Percentiles rank a stretch among this genome's conserved stretches.
phyloP scores from a whole-genome alignment of 305 asterid genomes.

The Fraxinus latifolia region DNA sequence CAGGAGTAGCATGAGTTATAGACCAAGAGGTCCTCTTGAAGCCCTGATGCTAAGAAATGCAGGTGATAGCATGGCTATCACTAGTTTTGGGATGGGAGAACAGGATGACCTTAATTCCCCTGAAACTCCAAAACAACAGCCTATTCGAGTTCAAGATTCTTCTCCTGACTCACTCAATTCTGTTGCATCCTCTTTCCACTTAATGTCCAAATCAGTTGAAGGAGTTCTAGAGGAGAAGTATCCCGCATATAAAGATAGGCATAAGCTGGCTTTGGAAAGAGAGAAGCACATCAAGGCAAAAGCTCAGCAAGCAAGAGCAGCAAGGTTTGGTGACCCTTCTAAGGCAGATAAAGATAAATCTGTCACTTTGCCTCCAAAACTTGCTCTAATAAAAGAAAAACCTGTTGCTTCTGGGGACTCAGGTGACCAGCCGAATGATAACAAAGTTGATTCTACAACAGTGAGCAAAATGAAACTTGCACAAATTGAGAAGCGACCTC shows the following conservation, averaged over 20 bases:
- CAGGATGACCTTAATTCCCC: slow-evolving; percentile 63
- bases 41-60: slow-evolving; percentile 85
- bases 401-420: slow-evolving; percentile 48
- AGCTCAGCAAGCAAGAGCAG: slow-evolving; percentile 88
- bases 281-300: slow-evolving; percentile 78
- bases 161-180: slow-evolving; percentile 42
- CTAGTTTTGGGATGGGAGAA: slow-evolving; percentile 72
- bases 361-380: slow-evolving; percentile 71
- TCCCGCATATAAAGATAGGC: slow-evolving; percentile 89
- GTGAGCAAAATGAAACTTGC: slow-evolving; percentile 76
- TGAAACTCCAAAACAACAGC: slow-evolving; percentile 39
- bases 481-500: slow-evolving; percentile 73
- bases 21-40: slow-evolving; percentile 80
- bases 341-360: slow-evolving; percentile 37
- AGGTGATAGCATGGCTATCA: slow-evolving; percentile 75
- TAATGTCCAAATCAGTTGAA: slow-evolving; percentile 92
- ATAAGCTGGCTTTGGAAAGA: slow-evolving; percentile 87
- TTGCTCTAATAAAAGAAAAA: slow-evolving; percentile 69
- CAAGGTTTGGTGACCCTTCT: slow-evolving; percentile 59
- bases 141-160: slow-evolving; percentile 26
- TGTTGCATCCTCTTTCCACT: slow-evolving; percentile 68
- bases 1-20: slow-evolving; percentile 45
- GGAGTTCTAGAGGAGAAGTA: slow-evolving; percentile 86
- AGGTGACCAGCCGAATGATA: slow-evolving; percentile 41
- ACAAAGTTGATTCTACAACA: slow-evolving; percentile 44